These are phyloP conservation scores for Linnemannia zychae DNA, from an alignment of 192 early-diverging fungal species.

Conservation along the genomic window DNA sequence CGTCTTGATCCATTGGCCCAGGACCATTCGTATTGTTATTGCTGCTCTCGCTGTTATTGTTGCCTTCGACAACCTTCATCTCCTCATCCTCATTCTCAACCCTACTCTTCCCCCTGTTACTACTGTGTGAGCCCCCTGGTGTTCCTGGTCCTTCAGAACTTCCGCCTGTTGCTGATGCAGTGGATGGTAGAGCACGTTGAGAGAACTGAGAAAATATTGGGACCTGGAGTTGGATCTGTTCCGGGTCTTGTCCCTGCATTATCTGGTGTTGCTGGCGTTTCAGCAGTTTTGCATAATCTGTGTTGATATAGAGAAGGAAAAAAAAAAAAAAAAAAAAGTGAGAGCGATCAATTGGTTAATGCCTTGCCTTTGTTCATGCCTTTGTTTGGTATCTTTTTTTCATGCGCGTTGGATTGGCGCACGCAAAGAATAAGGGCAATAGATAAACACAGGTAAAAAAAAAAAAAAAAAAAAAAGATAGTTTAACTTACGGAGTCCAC, in stretches of 20 bases:
- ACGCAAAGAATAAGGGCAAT: too few species aligned
- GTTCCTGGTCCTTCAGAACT: background rate
- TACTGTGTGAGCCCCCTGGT: background rate
- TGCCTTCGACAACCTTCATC: background rate
- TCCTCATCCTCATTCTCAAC: background rate
- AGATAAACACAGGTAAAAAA: background rate
- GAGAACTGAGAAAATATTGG: background rate
- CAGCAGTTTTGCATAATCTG: conserved; percentile 47
- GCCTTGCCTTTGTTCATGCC: too few species aligned
- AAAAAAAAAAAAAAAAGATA: background rate
- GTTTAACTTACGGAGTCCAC: conserved; percentile 84
- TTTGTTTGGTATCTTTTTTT: too few species aligned
- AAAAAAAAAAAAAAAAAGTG: background rate
- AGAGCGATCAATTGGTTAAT: too few species aligned
- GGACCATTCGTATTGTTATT: background rate
- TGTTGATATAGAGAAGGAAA: background rate
- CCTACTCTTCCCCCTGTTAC: background rate
- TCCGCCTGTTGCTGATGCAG: background rate
- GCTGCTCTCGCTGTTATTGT: background rate
- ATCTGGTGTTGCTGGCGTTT: conserved; percentile 27
- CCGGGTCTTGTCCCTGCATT: background rate
- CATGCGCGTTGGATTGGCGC: too few species aligned
- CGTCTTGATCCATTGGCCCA: background rate
- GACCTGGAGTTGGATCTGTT: background rate
- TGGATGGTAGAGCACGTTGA: background rate